These are phyloP conservation scores for Stereum hirsutum DNA, from an alignment of 1,284 basidiomycete species.

Conservation along the genomic window DNA sequence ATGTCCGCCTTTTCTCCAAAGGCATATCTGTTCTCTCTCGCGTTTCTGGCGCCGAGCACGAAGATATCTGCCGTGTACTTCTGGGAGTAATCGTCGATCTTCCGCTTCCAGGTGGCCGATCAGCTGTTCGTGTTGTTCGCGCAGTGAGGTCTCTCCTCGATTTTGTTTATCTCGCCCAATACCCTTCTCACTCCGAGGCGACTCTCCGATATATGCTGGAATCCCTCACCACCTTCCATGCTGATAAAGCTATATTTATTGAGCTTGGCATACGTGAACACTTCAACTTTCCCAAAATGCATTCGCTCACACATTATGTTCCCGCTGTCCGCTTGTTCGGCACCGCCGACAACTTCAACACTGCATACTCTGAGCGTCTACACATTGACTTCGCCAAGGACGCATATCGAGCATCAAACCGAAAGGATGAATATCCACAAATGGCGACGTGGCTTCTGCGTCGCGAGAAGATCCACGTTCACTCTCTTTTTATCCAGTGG, in stretches of 20 bases:
- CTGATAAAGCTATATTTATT: slow-evolving; percentile 17
- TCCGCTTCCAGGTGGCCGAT: too few relatives aligned
- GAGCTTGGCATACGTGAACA: slow-evolving; percentile 16
- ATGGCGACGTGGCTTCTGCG: slow-evolving; percentile 27
- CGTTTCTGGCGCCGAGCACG: slow-evolving; percentile 15
- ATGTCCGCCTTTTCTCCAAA: background rate
- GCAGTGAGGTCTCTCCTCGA: slow-evolving; percentile 15
- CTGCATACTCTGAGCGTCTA: slow-evolving; percentile 19
- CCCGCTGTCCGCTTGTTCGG: slow-evolving; percentile 14
- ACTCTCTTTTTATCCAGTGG: background rate
- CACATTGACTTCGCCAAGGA: slow-evolving; percentile 23
- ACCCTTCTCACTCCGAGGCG: slow-evolving; percentile 14
- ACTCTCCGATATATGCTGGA: slow-evolving; percentile 16
- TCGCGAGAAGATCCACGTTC: background rate
- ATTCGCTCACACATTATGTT: slow-evolving; percentile 18
- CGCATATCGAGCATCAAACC: slow-evolving; percentile 22
- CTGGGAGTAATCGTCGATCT: slow-evolving; percentile 13
- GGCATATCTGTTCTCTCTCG: slow-evolving; percentile 6
- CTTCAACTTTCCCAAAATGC: slow-evolving; percentile 23
- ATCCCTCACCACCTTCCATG: slow-evolving; percentile 18
- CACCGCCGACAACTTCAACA: slow-evolving; percentile 19
- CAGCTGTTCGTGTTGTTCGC: slow-evolving; percentile 6
- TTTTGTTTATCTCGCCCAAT: slow-evolving; percentile 19
- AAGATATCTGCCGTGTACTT: slow-evolving; percentile 13
- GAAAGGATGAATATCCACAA: slow-evolving; percentile 22